These are phyloP conservation scores for Stylosanthes scabra DNA, from an alignment of 331 rosid species.

Conservation along the genomic window DNA sequence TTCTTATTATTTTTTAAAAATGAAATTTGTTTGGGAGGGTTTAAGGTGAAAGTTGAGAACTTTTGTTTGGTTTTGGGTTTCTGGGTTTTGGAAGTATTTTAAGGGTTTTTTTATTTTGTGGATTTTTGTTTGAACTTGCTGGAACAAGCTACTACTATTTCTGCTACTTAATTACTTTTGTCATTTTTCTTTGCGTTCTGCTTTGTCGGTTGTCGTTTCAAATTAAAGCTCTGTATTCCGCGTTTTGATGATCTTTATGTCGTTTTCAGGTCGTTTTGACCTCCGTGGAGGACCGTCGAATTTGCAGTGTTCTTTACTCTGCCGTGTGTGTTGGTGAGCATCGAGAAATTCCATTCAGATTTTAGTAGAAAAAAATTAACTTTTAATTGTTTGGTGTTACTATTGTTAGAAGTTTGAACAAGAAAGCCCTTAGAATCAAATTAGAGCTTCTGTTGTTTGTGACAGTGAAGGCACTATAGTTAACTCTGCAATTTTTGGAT, in stretches of 20 bases:
- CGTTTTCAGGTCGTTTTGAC: slow-evolving; percentile 49
- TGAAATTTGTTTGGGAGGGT: slow-evolving; percentile 34
- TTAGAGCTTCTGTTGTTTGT: neutral
- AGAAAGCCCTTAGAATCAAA: slow-evolving; percentile 2
- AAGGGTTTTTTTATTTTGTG: slow-evolving; percentile 25
- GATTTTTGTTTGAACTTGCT: slow-evolving; percentile 45
- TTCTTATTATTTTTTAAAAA: neutral
- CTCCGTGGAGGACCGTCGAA: slow-evolving; percentile 5
- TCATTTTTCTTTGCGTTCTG: slow-evolving; percentile 26
- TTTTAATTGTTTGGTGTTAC: neutral
- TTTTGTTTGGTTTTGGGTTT: slow-evolving; percentile 37
- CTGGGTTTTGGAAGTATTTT: slow-evolving; percentile 29
- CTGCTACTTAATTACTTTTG: slow-evolving; percentile 14
- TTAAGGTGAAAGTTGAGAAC: slow-evolving; percentile 27
- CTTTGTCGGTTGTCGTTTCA: slow-evolving; percentile 37
- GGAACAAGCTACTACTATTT: slow-evolving; percentile 34
- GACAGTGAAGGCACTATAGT: neutral
- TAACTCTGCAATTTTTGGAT: slow-evolving; percentile 28
- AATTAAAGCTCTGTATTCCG: slow-evolving; percentile 13
- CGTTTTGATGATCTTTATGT: slow-evolving; percentile 34
- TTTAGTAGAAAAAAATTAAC: neutral
- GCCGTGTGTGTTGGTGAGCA: slow-evolving; percentile 21
- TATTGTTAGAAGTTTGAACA: neutral
- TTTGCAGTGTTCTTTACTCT: slow-evolving; percentile 37
- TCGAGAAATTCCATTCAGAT: neutral